A percentile compares a stretch with the other conserved stretches of the same genome.
These are phyloP conservation scores for Yamadazyma sp. DNA, from an alignment of 1,139 yeast genomes.

Conservation along the genomic window DNA sequence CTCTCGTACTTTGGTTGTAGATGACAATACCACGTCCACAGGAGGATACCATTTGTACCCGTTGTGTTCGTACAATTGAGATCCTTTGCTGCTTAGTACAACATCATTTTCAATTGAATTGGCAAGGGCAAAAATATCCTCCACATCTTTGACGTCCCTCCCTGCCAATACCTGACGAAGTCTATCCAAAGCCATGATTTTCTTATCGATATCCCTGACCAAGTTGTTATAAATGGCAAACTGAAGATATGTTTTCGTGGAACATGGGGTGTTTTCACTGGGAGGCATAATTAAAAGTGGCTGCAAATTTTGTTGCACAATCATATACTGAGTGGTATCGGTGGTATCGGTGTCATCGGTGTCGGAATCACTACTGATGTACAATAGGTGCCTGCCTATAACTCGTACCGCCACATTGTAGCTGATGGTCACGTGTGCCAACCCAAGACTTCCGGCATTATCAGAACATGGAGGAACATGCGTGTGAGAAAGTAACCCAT, in stretches of 20 bases:
- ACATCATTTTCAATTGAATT: constrained; percentile 5
- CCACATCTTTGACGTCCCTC: neutral
- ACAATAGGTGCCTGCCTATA: neutral
- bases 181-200: constrained; percentile 12
- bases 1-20: neutral
- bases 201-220: constrained; percentile 25
- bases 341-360: neutral
- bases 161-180: constrained; percentile 3
- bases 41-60: neutral
- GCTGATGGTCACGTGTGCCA: neutral
- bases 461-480: constrained; percentile 19
- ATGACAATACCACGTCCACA: no score
- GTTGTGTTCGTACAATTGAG: neutral
- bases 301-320: neutral
- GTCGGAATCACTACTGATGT: neutral
- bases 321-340: neutral
- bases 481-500: constrained; percentile 20
- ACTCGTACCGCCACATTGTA: constrained; percentile 1
- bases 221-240: constrained; percentile 17
- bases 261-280: neutral
- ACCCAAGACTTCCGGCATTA: constrained; percentile 10
- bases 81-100: neutral
- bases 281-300: neutral
- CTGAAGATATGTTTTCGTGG: neutral
- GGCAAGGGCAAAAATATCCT: constrained; percentile 4